Conservation (phyloP, 2,329 filamentous ascomycete genomes). For the Huntiella savannae region DNA sequence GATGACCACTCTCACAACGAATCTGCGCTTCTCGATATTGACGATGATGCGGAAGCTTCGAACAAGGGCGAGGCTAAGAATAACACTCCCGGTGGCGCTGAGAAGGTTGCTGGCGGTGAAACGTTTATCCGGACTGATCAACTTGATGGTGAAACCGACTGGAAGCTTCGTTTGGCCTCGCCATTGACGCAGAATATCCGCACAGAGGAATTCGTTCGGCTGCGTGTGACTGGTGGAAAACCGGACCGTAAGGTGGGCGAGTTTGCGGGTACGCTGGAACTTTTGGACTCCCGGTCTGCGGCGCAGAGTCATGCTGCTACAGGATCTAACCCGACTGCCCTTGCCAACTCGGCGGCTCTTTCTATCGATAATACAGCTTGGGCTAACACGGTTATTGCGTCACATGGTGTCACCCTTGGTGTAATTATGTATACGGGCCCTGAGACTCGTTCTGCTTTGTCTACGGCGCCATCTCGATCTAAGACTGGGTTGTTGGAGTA, state of each 20-base stretch:
- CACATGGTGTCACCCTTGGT: slow-evolving; percentile 71
- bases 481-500: slow-evolving; percentile 88
- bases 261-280: slow-evolving; percentile 74
- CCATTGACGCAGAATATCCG: slow-evolving; percentile 65
- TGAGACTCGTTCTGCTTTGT: slow-evolving; percentile 83
- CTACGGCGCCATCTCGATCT: slow-evolving; percentile 75
- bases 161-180: slow-evolving; percentile 84
- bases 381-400: slow-evolving; percentile 94
- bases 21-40: slow-evolving; percentile 17
- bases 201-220: slow-evolving; percentile 48
- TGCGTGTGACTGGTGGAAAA: slow-evolving; percentile 64
- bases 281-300: slow-evolving; percentile 37
- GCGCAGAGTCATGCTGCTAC: slow-evolving; percentile 21
- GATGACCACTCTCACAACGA: slow-evolving; percentile 11
- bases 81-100: slow-evolving; percentile 9
- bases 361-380: slow-evolving; percentile 96
- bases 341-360: slow-evolving; percentile 46
- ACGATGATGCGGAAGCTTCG: slow-evolving; percentile 13
- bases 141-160: slow-evolving; percentile 92
- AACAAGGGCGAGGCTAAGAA: slow-evolving; percentile 18
- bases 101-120: slow-evolving; percentile 45
- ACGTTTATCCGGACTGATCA: slow-evolving; percentile 97
- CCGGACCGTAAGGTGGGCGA: slow-evolving; percentile 90
- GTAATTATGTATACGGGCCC: slow-evolving; percentile 89
- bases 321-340: slow-evolving; percentile 12